Evolutionary conservation across 2,329 filamentous ascomycete species (phyloP), one percentile per base, ranked within the genome.

Genomic region (Pyricularia sp.): DNA sequence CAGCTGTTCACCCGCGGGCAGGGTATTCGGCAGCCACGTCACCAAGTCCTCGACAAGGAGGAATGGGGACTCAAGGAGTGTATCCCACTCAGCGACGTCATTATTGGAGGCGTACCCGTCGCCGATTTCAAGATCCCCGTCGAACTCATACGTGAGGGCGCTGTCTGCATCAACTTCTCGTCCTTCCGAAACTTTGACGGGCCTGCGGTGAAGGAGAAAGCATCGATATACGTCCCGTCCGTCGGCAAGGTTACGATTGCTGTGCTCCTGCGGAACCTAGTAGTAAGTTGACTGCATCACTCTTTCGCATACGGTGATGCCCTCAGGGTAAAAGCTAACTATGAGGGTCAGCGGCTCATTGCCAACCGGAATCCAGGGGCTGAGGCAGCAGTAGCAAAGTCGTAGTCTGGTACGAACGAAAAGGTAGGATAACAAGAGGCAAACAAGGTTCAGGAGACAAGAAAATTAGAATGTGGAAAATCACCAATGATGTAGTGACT

Each of bases 151-250:
- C 88, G 93, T 65, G 92, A 97, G 69, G 95, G 95, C 65, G 94
- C 92, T 33, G 92, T 97, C n/a, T 99, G 95, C 84, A 94, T 99
- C 82, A 99, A 99, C 81, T 98, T 99, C 79, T 96, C 93, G 9
- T 97, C 92, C 67, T 93, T 92, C 79, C 92, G 94, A 83, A 98
- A 99, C 81, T 98, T 98, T 79, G 90, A 90, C 71, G 85, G 85
- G 0, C 89, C 91, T 0, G 91, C 92, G 65, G 89, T 98, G 73
- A 98, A 97, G 81, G 92, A 97, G 78, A 97, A 94, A 82, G 95
- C 95, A 1, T 93, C 93, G 5, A 97, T 99, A 75, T 99, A 97
- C 75, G 94, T 98, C 23, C 95, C 95, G 1, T 95, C 94, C 0
- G 96, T 97, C 73, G 95, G 95, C 74, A 99, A 98, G 83, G 94